Base-by-base conservation (phyloP, 352 stramenopile species). In the Globisporangium irregulare region DNA sequence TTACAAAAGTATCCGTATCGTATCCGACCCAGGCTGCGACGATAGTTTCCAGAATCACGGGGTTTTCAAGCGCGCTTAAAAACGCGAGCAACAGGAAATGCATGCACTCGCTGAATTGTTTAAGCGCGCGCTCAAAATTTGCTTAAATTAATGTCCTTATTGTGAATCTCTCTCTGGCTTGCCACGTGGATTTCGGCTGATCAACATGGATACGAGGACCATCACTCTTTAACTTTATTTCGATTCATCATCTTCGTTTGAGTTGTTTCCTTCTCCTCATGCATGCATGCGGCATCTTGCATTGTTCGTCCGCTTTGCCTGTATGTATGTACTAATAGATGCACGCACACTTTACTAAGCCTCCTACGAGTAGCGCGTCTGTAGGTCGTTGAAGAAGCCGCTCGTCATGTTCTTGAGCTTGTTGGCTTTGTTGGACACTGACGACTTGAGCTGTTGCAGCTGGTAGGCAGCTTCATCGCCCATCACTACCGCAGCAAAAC, bases 391-490 rank as follows among this genome's bases (percentile, higher is more conserved):
- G 75, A 96, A 96, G 79, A 96, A 96, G 63, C 81, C 86, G 72
- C 83, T 93, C 59, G 89, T 96, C 87, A 96, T 94, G 69, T 91
- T 87, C 75, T 96, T 96, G 27, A 96, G 85, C 87, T 96, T 91
- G 43, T 70, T 75, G 15, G 87, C 87, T 67, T 95, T 94, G 73
- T 81, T 86, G 4, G 85, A 73, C 69, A 96, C 78, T 64, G 87
- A 92, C 60, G 89, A 84, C 74, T 95, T 96, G 70, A 96, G 85
- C 72, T 91, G 71, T 64, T 95, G 84, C 58, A 96, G 72, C 66
- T 96, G 87, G 64, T 93, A 95, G 14, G 87, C 81, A 5, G 89
- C 89, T 67, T 94, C 83, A 55, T 95, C 86, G n/a, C 77, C 72
- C 32, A 77, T 76, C 73, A 91, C 78, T 87, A 22, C 29, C 18